Percentiles rank a stretch among this genome's conserved stretches.
These are phyloP conservation scores for Diaporthe capsici DNA, from an alignment of 2,329 filamentous ascomycete species.

Conservation along the genomic window DNA sequence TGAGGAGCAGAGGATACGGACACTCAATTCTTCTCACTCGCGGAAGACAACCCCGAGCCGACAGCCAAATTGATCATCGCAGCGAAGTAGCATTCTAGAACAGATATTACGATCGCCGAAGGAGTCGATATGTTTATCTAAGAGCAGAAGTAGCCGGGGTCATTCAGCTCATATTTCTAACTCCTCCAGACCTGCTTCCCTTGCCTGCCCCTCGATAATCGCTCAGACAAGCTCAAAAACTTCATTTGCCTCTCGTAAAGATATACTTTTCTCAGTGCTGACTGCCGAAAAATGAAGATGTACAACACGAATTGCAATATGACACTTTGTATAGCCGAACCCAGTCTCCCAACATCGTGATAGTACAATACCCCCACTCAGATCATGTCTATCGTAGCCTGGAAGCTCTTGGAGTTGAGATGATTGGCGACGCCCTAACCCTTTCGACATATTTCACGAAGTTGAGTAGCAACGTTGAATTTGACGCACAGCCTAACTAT, in stretches of 20 bases:
- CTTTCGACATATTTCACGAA: too few relatives aligned
- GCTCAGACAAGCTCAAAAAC: not conserved
- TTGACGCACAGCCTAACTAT: too few relatives aligned
- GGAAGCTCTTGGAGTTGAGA: too few relatives aligned
- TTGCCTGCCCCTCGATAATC: not conserved
- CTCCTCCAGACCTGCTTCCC: not conserved
- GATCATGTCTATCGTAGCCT: too few relatives aligned
- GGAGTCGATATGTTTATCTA: not conserved
- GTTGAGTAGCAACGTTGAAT: too few relatives aligned
- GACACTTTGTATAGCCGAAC: not conserved
- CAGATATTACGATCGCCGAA: not conserved
- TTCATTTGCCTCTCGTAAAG: not conserved
- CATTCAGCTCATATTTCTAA: not conserved
- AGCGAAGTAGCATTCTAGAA: not conserved
- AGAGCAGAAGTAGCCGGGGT: not conserved
- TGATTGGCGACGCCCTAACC: too few relatives aligned
- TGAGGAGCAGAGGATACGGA: too few relatives aligned
- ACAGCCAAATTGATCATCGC: not conserved
- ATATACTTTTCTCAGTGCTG: not conserved
- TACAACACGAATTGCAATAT: not conserved
- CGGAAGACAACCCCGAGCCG: too few relatives aligned
- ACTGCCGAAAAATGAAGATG: too few relatives aligned
- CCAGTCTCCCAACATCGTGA: too few relatives aligned
- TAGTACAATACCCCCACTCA: too few relatives aligned
- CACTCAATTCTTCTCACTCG: too few relatives aligned